Percentiles rank a stretch among this genome's conserved stretches.
phyloP scores from a whole-genome alignment of 345 rosid species.

The Atalantia buxifolia region DNA sequence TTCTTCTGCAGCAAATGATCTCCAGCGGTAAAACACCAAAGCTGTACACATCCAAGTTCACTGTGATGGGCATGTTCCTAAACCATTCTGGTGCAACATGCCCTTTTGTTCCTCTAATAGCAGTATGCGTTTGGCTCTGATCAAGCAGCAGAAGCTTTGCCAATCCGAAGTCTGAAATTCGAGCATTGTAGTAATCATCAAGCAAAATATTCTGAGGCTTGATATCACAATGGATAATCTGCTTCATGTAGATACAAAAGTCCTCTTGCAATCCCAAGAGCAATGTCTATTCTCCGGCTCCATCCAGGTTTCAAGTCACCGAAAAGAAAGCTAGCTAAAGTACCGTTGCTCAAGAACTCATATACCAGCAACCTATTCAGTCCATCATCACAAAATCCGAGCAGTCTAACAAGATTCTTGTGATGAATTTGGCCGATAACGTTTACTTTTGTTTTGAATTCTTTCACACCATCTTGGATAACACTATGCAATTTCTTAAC shows the following conservation, averaged over 20 bases:
- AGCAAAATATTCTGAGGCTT: conserved; percentile 62
- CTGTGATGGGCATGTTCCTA: conserved; percentile 44
- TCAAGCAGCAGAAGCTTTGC: conserved; percentile 47
- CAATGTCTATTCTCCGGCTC: conserved; percentile 40
- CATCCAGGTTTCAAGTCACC: conserved; percentile 35
- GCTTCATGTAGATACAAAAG: conserved; percentile 52
- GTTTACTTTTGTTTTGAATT: conserved; percentile 50
- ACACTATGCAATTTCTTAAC: conserved; percentile 39
- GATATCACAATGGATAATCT: conserved; percentile 58
- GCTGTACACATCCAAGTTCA: conserved; percentile 55
- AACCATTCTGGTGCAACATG: conserved; percentile 62
- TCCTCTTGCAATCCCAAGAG: conserved; percentile 46
- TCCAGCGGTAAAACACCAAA: conserved; percentile 54
- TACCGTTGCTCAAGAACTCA: conserved; percentile 52
- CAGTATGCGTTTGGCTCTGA: conserved; percentile 48
- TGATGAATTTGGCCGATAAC: conserved; percentile 52
- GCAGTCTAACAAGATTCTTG: conserved; percentile 45
- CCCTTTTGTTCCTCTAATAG: conserved; percentile 54
- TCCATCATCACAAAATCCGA: conserved; percentile 53
- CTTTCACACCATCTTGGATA: conserved; percentile 40
- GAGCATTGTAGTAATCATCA: conserved; percentile 36
- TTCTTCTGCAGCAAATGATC: conserved; percentile 48
- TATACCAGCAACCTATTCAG: conserved; percentile 42
- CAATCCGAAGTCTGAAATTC: conserved; percentile 51
- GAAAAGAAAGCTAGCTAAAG: conserved; percentile 43